Percentiles rank a stretch among this genome's conserved stretches.
Evolutionary conservation across 305 asterid species (phyloP).

Genomic region (Fraxinus albicans): DNA sequence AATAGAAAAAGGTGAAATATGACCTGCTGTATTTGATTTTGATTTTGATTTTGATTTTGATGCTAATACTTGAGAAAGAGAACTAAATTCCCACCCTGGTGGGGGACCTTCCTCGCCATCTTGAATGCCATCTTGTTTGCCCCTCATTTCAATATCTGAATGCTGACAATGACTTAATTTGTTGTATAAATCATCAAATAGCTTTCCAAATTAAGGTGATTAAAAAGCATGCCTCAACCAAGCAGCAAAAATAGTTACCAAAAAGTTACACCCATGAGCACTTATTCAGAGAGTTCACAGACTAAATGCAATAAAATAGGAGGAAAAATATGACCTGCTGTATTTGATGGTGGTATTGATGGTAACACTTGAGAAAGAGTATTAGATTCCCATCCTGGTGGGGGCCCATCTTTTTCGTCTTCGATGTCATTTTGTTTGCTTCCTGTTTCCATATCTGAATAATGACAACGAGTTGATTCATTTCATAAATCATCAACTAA

Average conservation of each 20-base stretch:
- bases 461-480: slow-evolving; percentile 17
- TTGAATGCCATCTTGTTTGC: slow-evolving; percentile 29
- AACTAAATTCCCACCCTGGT: slow-evolving; percentile 56
- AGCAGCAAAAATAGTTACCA: not conserved
- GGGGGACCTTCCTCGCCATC: slow-evolving; percentile 66
- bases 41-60: not conserved
- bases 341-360: slow-evolving; percentile 13
- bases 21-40: slow-evolving; percentile 17
- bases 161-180: not conserved
- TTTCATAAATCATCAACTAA: slow-evolving; percentile 18
- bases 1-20: not conserved
- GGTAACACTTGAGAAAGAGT: not conserved
- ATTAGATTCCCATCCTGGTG: slow-evolving; percentile 63
- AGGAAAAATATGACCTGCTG: slow-evolving; percentile 2
- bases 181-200: slow-evolving; percentile 21
- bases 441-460: slow-evolving; percentile 44
- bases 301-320: slow-evolving; percentile 13
- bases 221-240: not conserved
- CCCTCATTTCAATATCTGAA: slow-evolving; percentile 46
- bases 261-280: not conserved
- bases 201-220: not conserved
- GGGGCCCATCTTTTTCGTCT: slow-evolving; percentile 70
- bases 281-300: slow-evolving; percentile 3
- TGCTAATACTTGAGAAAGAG: slow-evolving; percentile 7
- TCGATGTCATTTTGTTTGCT: slow-evolving; percentile 43